A percentile compares a stretch with the other conserved stretches of the same genome.
These are phyloP conservation scores for Arthrobotrys megalospora DNA, from an alignment of 2,329 filamentous ascomycete genomes.

Conservation along the genomic window DNA sequence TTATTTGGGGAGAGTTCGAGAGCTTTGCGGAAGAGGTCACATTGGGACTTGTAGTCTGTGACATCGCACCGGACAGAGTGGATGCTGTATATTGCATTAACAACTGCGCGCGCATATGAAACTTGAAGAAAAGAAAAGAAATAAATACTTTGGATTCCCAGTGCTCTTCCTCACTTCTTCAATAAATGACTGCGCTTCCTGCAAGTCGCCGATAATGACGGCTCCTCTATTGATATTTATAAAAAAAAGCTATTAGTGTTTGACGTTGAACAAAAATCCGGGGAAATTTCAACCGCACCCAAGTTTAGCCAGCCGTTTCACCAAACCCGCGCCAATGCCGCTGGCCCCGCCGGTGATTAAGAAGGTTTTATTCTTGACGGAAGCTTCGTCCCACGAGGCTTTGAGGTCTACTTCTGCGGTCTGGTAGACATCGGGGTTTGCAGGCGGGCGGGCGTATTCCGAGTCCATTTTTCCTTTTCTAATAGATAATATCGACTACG, in stretches of 20 bases:
- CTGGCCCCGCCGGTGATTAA: constrained; percentile 77
- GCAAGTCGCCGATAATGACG: constrained; percentile 77
- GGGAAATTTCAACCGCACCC: constrained; percentile 65
- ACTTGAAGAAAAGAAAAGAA: not conserved
- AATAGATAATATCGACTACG: not conserved
- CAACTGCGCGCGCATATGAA: not conserved
- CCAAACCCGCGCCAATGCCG: constrained; percentile 74
- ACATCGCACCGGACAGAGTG: constrained; percentile 77
- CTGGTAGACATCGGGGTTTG: constrained; percentile 63
- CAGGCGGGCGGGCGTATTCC: constrained; percentile 50
- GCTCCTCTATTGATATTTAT: constrained; percentile 68
- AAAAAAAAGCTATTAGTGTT: not conserved
- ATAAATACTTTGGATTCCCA: constrained; percentile 66
- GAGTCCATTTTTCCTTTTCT: constrained; percentile 48
- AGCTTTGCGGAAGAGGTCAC: constrained; percentile 75
- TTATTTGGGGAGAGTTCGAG: constrained; percentile 70
- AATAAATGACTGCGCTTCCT: constrained; percentile 73
- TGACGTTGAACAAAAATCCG: constrained; percentile 4
- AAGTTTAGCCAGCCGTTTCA: constrained; percentile 72
- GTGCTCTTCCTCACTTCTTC: constrained; percentile 70
- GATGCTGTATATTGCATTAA: constrained; percentile 65
- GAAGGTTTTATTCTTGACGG: constrained; percentile 73
- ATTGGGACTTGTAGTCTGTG: constrained; percentile 76
- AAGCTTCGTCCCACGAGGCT: constrained; percentile 69
- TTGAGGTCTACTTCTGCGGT: constrained; percentile 70